Evolutionary conservation across 179 eudicot species (phyloP).

Genomic region (Beta lomatogona): DNA sequence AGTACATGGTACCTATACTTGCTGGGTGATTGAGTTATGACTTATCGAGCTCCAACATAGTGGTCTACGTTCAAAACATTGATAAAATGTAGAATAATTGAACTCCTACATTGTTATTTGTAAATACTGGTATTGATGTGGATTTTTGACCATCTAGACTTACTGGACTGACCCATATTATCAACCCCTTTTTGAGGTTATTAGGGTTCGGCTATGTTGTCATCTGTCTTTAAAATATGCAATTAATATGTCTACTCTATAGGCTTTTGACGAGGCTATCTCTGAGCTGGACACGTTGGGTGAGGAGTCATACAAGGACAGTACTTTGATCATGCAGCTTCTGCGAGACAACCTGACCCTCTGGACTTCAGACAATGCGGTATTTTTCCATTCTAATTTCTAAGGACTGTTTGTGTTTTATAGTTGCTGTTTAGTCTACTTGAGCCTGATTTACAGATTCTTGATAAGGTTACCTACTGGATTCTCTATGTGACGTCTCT

Average conservation of each 20-base stretch:
- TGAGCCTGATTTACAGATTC: neutral
- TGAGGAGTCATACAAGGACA: conserved; percentile 85
- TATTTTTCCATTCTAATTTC: neutral
- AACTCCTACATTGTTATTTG: no score
- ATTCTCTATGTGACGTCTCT: neutral
- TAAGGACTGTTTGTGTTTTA: neutral
- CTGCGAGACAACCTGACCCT: conserved; percentile 75
- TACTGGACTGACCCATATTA: neutral
- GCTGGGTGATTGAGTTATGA: neutral
- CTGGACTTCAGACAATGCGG: conserved; percentile 78
- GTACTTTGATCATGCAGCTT: conserved; percentile 87
- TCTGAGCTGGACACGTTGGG: conserved; percentile 85
- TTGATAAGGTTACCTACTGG: neutral
- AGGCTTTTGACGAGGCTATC: conserved; percentile 91
- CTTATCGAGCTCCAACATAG: neutral
- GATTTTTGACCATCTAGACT: neutral
- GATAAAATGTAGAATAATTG: neutral
- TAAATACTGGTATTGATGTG: no score
- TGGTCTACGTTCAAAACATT: neutral
- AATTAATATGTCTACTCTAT: neutral
- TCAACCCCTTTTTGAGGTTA: neutral
- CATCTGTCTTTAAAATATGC: neutral
- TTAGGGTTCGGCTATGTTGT: no score
- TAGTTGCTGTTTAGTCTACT: neutral
- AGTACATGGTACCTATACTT: no score